Evolutionary conservation across 768 basidiomycete genomes (phyloP).

Genomic region (Coprinellus micaceus): DNA sequence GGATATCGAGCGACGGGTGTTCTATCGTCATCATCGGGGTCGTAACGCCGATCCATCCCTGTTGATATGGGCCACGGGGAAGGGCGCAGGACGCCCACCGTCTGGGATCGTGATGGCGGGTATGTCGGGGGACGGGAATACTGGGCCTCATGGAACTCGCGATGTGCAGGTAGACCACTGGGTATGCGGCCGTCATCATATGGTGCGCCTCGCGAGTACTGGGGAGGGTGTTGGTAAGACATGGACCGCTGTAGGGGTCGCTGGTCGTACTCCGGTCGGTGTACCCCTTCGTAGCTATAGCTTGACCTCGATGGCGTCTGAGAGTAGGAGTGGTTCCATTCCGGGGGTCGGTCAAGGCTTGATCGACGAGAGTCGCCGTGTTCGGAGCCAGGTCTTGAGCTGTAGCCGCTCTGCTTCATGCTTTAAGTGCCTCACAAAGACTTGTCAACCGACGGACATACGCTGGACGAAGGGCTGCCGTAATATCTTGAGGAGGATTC

Average conservation of each 20-base stretch:
- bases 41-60: slow-evolving; percentile 15
- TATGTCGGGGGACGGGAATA: slow-evolving; percentile 9
- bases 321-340: neutral
- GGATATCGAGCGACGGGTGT: slow-evolving; percentile 29
- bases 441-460: neutral
- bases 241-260: slow-evolving; percentile 5
- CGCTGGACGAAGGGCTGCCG: slow-evolving; percentile 1
- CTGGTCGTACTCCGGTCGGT: neutral
- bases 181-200: neutral
- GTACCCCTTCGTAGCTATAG: neutral
- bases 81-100: slow-evolving; percentile 12
- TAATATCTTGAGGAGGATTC: slow-evolving; percentile 6
- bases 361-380: neutral
- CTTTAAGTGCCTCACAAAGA: neutral
- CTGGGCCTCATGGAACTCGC: slow-evolving; percentile 3
- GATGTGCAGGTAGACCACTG: neutral
- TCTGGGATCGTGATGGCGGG: slow-evolving; percentile 15
- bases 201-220: neutral
- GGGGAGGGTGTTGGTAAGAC: neutral
- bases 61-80: slow-evolving; percentile 27
- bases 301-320: neutral
- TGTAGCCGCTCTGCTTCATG: neutral
- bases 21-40: slow-evolving; percentile 32
- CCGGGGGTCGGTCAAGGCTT: neutral
- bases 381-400: neutral